Percentiles rank a stretch among this genome's conserved stretches.
Conservation (phyloP, 768 basidiomycete genomes). For the Cystofilobasidium bisporidii region DNA sequence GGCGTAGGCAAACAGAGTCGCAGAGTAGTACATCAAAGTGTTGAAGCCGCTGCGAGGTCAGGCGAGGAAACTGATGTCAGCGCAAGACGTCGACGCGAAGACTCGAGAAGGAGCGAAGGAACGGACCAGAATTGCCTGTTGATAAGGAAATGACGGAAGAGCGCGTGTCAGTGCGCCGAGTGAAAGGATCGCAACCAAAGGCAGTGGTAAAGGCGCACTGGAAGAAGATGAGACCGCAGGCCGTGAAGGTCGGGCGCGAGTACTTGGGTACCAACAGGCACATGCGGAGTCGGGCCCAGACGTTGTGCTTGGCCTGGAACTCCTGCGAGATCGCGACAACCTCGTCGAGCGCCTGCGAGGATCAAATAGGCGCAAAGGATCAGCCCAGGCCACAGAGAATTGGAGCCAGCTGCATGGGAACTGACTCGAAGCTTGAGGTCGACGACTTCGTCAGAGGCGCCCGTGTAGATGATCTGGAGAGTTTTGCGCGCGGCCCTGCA, state of each 20-base stretch:
- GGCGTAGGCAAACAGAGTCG: not conserved
- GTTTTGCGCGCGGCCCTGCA: not conserved
- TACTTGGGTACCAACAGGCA: not conserved
- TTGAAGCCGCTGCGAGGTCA: not conserved
- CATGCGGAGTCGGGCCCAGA: not conserved
- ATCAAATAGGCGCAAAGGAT: too few relatives aligned
- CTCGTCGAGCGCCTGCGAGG: not conserved
- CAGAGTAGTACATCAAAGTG: not conserved
- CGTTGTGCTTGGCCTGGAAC: not conserved
- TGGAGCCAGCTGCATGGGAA: too few relatives aligned
- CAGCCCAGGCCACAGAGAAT: too few relatives aligned
- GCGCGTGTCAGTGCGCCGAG: too few relatives aligned
- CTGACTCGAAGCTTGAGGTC: not conserved
- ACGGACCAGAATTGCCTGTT: too few relatives aligned
- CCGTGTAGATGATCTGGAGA: not conserved
- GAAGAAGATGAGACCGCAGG: constrained; percentile 3
- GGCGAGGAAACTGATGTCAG: not conserved
- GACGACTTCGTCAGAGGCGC: not conserved
- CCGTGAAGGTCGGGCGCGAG: not conserved
- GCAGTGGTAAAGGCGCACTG: not conserved
- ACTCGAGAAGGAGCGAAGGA: not conserved
- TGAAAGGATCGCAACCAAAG: too few relatives aligned
- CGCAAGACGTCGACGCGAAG: not conserved
- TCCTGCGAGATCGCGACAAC: not conserved
- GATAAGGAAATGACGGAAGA: too few relatives aligned